A percentile compares a stretch with the other conserved stretches of the same genome.
Conservation (phyloP, 2,329 filamentous ascomycete genomes). For the Xylariaceae sp. region DNA sequence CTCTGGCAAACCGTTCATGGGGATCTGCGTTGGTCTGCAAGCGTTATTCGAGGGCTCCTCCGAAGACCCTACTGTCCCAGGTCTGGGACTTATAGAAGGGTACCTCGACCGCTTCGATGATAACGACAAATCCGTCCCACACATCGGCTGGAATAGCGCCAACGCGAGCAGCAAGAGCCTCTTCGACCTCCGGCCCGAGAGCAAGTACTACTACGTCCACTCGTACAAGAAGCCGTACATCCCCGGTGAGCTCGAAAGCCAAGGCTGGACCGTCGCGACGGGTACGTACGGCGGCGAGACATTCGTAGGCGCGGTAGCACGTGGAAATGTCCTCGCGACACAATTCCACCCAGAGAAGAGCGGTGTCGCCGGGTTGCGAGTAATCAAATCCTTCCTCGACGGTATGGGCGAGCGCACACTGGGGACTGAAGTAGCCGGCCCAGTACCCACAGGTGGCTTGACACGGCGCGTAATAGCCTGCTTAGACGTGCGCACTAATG, state of each 20-base stretch:
- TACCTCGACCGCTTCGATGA: slow-evolving; percentile 73
- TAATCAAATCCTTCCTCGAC: slow-evolving; percentile 82
- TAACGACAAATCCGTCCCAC: slow-evolving; percentile 81
- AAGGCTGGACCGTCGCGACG: slow-evolving; percentile 90
- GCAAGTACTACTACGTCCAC: slow-evolving; percentile 99
- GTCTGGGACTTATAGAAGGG: slow-evolving; percentile 71
- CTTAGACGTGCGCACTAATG: slow-evolving; percentile 91
- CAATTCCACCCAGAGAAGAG: slow-evolving; percentile 99
- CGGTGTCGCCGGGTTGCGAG: slow-evolving; percentile 79
- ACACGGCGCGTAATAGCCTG: slow-evolving; percentile 95
- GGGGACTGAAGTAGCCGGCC: slow-evolving; percentile 28
- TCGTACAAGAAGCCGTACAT: slow-evolving; percentile 81
- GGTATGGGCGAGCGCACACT: slow-evolving; percentile 58
- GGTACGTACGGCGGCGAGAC: slow-evolving; percentile 82
- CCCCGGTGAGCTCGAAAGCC: slow-evolving; percentile 67
- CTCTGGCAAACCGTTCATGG: slow-evolving; percentile 95
- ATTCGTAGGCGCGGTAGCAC: slow-evolving; percentile 86
- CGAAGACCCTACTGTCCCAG: slow-evolving; percentile 68
- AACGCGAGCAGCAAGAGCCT: slow-evolving; percentile 57
- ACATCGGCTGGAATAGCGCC: slow-evolving; percentile 98
- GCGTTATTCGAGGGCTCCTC: slow-evolving; percentile 82
- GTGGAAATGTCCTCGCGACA: slow-evolving; percentile 80
- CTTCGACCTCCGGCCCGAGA: slow-evolving; percentile 73
- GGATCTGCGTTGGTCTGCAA: slow-evolving; percentile 92
- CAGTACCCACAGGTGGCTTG: slow-evolving; percentile 58